phyloP scores from a whole-genome alignment of 1,284 basidiomycete genomes.

The Ustilago nuda region DNA sequence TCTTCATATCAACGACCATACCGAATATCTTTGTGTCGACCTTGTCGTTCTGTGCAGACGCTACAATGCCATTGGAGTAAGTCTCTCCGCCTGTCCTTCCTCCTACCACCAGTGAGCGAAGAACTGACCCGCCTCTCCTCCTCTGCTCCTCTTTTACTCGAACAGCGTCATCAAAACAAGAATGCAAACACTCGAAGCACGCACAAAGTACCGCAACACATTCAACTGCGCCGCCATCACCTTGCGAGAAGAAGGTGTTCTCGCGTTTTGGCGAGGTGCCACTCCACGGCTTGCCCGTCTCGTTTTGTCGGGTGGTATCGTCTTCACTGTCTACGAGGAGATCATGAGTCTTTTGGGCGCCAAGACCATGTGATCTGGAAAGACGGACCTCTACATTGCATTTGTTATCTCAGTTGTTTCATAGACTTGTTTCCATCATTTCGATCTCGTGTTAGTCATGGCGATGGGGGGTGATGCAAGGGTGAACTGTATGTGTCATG shows the following conservation, averaged over 20 bases:
- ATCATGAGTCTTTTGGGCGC: slow-evolving; percentile 55
- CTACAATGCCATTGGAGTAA: slow-evolving; percentile 63
- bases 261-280: slow-evolving; percentile 94
- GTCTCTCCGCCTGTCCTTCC: not conserved
- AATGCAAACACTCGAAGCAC: slow-evolving; percentile 92
- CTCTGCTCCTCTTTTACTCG: not conserved
- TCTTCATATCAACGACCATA: not conserved
- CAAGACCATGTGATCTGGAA: slow-evolving; percentile 38
- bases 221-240: slow-evolving; percentile 81
- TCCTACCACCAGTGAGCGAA: not conserved
- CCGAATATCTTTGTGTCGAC: no score
- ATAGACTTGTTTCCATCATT: not conserved
- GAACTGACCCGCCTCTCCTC: not conserved
- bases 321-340: slow-evolving; percentile 79
- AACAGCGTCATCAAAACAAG: slow-evolving; percentile 92
- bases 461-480: not conserved
- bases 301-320: slow-evolving; percentile 90
- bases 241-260: slow-evolving; percentile 78
- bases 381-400: not conserved
- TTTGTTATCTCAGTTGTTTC: not conserved
- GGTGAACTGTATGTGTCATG: not conserved
- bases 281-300: slow-evolving; percentile 71
- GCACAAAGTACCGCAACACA: slow-evolving; percentile 85
- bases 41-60: no score
- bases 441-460: not conserved